A percentile compares a stretch with the other conserved stretches of the same genome.
These are phyloP conservation scores for Chloroidium sp. DNA, from an alignment of 163 green algal species.

Conservation along the genomic window DNA sequence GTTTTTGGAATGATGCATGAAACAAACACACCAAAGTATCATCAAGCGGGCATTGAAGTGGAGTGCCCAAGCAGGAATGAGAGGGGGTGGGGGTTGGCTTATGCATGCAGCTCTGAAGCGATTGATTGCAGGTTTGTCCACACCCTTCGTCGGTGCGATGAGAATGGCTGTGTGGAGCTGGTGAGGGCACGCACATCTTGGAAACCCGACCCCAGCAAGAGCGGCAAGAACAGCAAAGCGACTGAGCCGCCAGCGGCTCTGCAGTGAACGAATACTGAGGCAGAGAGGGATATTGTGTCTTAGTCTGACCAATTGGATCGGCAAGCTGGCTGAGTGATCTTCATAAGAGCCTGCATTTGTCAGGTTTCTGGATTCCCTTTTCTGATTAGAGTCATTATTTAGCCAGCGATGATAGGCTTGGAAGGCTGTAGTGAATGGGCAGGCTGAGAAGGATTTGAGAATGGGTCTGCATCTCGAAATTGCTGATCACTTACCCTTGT, in stretches of 20 bases:
- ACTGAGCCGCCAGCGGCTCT: neutral
- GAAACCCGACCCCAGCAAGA: slow-evolving; percentile 13
- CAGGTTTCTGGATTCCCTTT: too few relatives aligned
- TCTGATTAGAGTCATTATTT: too few relatives aligned
- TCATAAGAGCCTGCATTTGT: too few relatives aligned
- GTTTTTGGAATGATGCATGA: neutral
- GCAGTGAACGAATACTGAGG: neutral
- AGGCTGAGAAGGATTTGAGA: too few relatives aligned
- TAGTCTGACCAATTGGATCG: too few relatives aligned
- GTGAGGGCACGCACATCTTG: slow-evolving; percentile 53
- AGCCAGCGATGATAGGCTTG: too few relatives aligned
- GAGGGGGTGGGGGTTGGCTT: slow-evolving; percentile 10
- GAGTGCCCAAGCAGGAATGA: neutral
- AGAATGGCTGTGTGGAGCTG: slow-evolving; percentile 43
- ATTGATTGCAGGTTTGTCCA: slow-evolving; percentile 33
- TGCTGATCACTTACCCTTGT: too few relatives aligned
- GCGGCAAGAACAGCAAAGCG: neutral
- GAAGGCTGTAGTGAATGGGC: too few relatives aligned
- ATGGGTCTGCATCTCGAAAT: too few relatives aligned
- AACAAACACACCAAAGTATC: neutral
- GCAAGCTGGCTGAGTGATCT: too few relatives aligned
- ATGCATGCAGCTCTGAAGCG: slow-evolving; percentile 2
- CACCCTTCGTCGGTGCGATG: slow-evolving; percentile 41
- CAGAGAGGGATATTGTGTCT: too few relatives aligned
- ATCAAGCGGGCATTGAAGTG: neutral